Percentiles rank a stretch among this genome's conserved stretches.
These are phyloP conservation scores for Diplodia intermedia DNA, from an alignment of 2,329 filamentous ascomycete species.

Conservation along the genomic window DNA sequence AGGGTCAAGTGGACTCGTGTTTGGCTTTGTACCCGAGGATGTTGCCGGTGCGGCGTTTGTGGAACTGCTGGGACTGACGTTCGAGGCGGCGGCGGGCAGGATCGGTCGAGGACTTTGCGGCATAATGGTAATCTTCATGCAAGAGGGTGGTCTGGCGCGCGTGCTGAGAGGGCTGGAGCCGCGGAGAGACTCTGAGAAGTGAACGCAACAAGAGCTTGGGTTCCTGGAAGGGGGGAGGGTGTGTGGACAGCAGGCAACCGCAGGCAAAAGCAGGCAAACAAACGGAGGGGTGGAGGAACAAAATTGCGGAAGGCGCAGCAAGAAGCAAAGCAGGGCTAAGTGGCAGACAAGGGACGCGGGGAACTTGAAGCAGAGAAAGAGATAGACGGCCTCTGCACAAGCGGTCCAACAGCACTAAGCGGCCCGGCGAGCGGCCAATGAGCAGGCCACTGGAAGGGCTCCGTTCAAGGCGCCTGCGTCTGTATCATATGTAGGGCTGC, in stretches of 20 bases:
- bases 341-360: conserved; percentile 20
- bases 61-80: conserved; percentile 13
- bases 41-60: conserved; percentile 3
- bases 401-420: conserved; percentile 10
- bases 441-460: background rate
- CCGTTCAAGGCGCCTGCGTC: conserved; percentile 12
- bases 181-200: background rate
- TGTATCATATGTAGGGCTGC: conserved; percentile 29
- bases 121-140: conserved; percentile 7
- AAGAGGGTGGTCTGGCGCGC: background rate
- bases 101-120: conserved; percentile 19
- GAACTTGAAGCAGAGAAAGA: background rate
- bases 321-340: conserved; percentile 1
- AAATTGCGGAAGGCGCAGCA: conserved; percentile 19
- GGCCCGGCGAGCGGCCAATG: background rate
- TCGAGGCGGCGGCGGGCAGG: background rate
- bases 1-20: conserved; percentile 1
- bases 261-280: conserved; percentile 23
- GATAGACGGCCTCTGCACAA: conserved; percentile 9
- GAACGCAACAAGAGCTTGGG: conserved; percentile 1
- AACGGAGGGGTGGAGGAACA: conserved; percentile 16
- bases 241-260: conserved; percentile 11
- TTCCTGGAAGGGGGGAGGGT: background rate
- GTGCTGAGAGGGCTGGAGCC: background rate
- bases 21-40: background rate